These are phyloP conservation scores for Emydomyces testavorans DNA, from an alignment of 2,329 filamentous ascomycete species.

Conservation along the genomic window DNA sequence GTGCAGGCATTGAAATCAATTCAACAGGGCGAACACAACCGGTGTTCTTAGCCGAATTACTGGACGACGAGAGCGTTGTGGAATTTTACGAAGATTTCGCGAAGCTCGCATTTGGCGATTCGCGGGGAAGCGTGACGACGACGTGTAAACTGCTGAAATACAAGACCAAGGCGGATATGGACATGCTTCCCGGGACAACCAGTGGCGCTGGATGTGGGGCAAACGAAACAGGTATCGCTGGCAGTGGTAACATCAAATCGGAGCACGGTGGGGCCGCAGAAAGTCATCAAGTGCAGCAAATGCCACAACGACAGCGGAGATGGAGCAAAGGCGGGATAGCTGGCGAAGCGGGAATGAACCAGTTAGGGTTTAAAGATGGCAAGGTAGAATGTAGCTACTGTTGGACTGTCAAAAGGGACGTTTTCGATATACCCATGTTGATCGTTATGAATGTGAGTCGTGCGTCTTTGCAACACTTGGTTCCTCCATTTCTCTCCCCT, in stretches of 20 bases:
- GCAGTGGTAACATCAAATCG: constrained; percentile 14
- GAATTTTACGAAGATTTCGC: constrained; percentile 96
- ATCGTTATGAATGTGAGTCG: constrained; percentile 97
- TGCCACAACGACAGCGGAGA: constrained; percentile 39
- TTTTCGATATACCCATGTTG: constrained; percentile 97
- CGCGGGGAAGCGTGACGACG: constrained; percentile 69
- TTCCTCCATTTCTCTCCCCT: neutral
- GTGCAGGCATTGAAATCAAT: constrained; percentile 21
- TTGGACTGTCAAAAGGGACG: constrained; percentile 93
- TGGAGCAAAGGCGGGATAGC: constrained; percentile 37
- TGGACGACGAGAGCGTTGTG: constrained; percentile 86
- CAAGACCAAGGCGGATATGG: constrained; percentile 54
- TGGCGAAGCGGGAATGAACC: constrained; percentile 58
- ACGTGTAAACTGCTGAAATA: constrained; percentile 85
- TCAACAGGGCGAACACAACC: constrained; percentile 50
- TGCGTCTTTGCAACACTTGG: neutral
- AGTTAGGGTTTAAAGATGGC: constrained; percentile 68
- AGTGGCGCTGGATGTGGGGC: constrained; percentile 38
- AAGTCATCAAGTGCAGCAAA: constrained; percentile 41
- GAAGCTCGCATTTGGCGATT: constrained; percentile 82
- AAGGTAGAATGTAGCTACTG: constrained; percentile 92
- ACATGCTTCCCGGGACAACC: constrained; percentile 26
- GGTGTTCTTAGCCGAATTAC: constrained; percentile 80
- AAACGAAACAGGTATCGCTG: constrained; percentile 11
- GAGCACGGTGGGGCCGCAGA: constrained; percentile 19